phyloP scores from a whole-genome alignment of 1,284 basidiomycete species.

The Trametes sp. region DNA sequence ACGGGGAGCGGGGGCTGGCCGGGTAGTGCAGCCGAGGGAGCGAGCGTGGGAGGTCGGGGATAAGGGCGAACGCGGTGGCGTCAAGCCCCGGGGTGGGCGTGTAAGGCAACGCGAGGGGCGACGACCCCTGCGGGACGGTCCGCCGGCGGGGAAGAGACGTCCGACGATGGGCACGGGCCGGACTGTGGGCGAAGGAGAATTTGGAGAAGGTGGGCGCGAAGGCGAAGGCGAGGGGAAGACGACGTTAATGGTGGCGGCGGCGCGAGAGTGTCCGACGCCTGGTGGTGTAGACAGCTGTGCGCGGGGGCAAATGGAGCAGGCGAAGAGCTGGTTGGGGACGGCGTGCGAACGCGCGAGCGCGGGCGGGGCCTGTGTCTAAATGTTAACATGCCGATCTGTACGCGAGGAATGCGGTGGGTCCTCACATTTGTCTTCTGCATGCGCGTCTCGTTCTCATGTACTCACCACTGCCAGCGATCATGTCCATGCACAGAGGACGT shows the following conservation, averaged over 20 bases:
- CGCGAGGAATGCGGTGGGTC: background rate
- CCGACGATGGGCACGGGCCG: background rate
- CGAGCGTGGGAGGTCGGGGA: slow-evolving; percentile 8
- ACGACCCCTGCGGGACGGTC: background rate
- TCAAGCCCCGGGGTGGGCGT: slow-evolving; percentile 4
- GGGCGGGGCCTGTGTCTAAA: slow-evolving; percentile 30
- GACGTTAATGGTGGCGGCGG: slow-evolving; percentile 1
- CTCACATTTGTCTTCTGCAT: background rate
- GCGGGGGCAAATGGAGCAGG: background rate
- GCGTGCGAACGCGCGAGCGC: slow-evolving; percentile 21
- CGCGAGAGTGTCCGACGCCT: background rate
- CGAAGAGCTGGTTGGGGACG: slow-evolving; percentile 1
- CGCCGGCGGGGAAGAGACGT: background rate
- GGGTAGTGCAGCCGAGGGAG: slow-evolving; percentile 7
- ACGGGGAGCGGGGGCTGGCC: background rate
- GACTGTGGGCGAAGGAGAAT: background rate
- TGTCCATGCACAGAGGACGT: background rate
- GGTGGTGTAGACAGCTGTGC: background rate
- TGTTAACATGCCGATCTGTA: slow-evolving; percentile 24
- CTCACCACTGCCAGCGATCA: background rate
- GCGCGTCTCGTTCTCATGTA: slow-evolving; percentile 11
- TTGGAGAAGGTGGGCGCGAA: background rate
- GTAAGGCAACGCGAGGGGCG: background rate
- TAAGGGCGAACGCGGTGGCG: slow-evolving; percentile 1
- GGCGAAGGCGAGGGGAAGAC: background rate